phyloP scores from a whole-genome alignment of 2,329 filamentous ascomycete species.

The Penicillium nordicum region DNA sequence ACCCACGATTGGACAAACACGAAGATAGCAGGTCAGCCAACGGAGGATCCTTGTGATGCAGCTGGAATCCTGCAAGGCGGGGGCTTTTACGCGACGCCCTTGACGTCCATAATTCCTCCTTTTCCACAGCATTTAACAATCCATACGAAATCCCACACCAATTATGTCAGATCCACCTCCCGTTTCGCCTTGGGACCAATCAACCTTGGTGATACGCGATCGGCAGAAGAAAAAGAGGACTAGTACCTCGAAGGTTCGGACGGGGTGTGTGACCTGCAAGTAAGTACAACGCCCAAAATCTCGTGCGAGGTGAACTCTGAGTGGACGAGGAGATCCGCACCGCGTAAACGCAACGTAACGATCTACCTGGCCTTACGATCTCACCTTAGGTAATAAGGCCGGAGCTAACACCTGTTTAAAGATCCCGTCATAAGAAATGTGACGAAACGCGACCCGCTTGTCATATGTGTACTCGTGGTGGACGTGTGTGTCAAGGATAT shows the following conservation, averaged over 20 bases:
- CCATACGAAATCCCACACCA: background rate
- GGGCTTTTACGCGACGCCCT: slow-evolving; percentile 1
- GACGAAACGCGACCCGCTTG: slow-evolving; percentile 7
- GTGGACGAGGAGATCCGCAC: background rate
- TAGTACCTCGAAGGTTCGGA: slow-evolving; percentile 4
- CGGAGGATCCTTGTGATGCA: background rate
- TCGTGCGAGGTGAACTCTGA: background rate
- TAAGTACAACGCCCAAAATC: background rate
- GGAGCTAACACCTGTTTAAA: background rate
- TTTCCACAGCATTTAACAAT: background rate
- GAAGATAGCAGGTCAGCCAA: background rate
- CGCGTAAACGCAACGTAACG: background rate
- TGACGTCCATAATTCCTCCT: background rate
- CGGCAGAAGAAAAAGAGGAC: background rate
- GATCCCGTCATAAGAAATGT: slow-evolving; percentile 5
- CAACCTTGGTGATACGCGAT: background rate
- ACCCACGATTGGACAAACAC: background rate
- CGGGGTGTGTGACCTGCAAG: slow-evolving; percentile 8
- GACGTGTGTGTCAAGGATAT: slow-evolving; percentile 3
- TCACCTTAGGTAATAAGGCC: background rate
- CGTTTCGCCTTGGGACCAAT: background rate
- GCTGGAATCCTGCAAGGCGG: background rate
- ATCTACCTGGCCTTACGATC: background rate
- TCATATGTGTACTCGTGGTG: background rate
- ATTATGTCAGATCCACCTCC: background rate